These are phyloP conservation scores for Marasmius tenuissimus DNA, from an alignment of 1,284 basidiomycete species.

Conservation along the genomic window DNA sequence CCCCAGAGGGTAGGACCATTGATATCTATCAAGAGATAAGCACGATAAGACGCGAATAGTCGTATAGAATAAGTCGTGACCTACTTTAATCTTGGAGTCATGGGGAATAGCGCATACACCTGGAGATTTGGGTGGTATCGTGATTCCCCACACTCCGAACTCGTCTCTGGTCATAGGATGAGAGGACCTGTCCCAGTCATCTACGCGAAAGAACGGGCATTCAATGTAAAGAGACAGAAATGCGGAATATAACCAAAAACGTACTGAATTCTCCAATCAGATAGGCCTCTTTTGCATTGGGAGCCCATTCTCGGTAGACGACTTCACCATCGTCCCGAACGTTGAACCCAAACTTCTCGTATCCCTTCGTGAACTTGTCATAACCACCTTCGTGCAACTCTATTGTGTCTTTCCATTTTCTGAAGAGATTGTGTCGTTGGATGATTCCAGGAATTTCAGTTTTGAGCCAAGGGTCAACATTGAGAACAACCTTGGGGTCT, in stretches of 20 bases:
- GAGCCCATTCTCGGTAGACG: conserved; percentile 94
- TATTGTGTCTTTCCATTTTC: conserved; percentile 75
- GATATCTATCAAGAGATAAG: conserved; percentile 59
- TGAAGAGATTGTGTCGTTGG: conserved; percentile 70
- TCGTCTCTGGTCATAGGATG: conserved; percentile 85
- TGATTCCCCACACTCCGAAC: conserved; percentile 95
- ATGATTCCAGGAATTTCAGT: conserved; percentile 73
- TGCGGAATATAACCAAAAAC: conserved; percentile 31
- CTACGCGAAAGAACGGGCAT: conserved; percentile 40
- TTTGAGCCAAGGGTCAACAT: conserved; percentile 74
- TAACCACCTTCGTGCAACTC: conserved; percentile 83
- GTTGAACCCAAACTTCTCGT: conserved; percentile 84
- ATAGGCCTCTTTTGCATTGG: conserved; percentile 80
- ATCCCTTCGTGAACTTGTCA: conserved; percentile 86
- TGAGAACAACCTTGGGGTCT: conserved; percentile 54
- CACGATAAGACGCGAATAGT: conserved; percentile 4
- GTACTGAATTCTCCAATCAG: conserved; percentile 96
- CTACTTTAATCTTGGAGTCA: conserved; percentile 90
- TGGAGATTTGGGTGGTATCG: conserved; percentile 65
- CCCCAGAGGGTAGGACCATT: conserved; percentile 75
- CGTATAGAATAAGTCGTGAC: background rate
- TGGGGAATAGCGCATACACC: conserved; percentile 88
- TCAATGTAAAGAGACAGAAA: conserved; percentile 3
- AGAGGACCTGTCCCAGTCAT: conserved; percentile 83
- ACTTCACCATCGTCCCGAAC: conserved; percentile 71